A percentile compares a stretch with the other conserved stretches of the same genome.
Evolutionary conservation across 2,329 filamentous ascomycete genomes (phyloP).

Genomic region (Diplodia corticola): DNA sequence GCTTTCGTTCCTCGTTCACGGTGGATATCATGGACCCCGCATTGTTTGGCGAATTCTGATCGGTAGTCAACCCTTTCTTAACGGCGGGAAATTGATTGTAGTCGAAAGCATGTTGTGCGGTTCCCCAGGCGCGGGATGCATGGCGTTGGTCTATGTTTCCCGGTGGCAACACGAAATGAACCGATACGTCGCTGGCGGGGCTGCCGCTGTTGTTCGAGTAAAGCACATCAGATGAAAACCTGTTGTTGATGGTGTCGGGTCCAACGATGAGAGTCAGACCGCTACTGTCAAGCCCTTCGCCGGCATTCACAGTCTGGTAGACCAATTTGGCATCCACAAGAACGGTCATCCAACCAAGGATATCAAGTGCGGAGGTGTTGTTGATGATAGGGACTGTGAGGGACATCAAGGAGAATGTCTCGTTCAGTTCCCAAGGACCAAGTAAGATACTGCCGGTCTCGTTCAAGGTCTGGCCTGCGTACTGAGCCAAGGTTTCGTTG

Average conservation of each 20-base stretch:
- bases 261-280: slow-evolving; percentile 72
- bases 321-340: slow-evolving; percentile 69
- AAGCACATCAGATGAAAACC: slow-evolving; percentile 40
- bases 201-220: slow-evolving; percentile 29
- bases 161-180: slow-evolving; percentile 39
- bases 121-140: slow-evolving; percentile 31
- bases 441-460: slow-evolving; percentile 65
- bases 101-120: slow-evolving; percentile 49
- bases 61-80: slow-evolving; percentile 58
- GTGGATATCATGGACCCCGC: slow-evolving; percentile 69
- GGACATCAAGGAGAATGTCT: slow-evolving; percentile 73
- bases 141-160: slow-evolving; percentile 36
- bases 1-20: slow-evolving; percentile 67
- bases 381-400: slow-evolving; percentile 78
- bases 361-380: slow-evolving; percentile 59
- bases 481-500: slow-evolving; percentile 41
- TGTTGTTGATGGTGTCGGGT: slow-evolving; percentile 65
- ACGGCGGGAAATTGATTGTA: slow-evolving; percentile 65
- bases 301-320: slow-evolving; percentile 59
- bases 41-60: slow-evolving; percentile 47
- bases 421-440: slow-evolving; percentile 73
- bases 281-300: slow-evolving; percentile 69
- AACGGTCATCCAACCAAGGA: slow-evolving; percentile 82
- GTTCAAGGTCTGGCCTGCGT: slow-evolving; percentile 47
- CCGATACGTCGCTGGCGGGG: slow-evolving; percentile 31